Conservation (phyloP, 2,329 filamentous ascomycete genomes). For the Pseudogymnoascus sp. region DNA sequence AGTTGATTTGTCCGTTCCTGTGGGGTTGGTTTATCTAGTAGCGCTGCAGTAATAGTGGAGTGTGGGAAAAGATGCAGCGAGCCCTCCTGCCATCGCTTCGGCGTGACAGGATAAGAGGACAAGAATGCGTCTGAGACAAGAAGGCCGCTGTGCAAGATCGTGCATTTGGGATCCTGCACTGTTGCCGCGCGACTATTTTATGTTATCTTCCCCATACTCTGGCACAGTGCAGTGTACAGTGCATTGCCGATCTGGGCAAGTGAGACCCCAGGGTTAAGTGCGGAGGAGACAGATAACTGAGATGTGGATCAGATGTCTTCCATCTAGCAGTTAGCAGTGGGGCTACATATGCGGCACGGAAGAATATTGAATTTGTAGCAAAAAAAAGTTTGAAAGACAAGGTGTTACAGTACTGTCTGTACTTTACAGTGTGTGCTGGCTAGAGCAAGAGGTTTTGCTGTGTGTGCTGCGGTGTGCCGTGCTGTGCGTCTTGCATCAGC, state of each 20-base stretch:
- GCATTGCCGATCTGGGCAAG: background rate
- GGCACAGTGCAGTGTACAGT: background rate
- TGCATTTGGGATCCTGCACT: constrained; percentile 7
- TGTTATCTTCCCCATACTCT: background rate
- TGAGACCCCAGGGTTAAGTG: constrained; percentile 7
- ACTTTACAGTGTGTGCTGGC: too few species aligned
- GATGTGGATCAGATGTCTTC: background rate
- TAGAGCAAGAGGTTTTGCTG: too few species aligned
- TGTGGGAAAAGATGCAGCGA: background rate
- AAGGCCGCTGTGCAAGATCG: background rate
- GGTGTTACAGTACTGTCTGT: background rate
- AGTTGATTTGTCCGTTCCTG: background rate
- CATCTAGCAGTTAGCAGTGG: background rate
- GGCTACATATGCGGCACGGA: constrained; percentile 5
- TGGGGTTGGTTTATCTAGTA: background rate
- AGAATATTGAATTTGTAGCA: constrained; percentile 9
- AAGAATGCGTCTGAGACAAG: background rate
- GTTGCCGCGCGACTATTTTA: constrained; percentile 5
- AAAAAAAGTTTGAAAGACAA: constrained; percentile 3
- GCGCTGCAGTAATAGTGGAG: background rate
- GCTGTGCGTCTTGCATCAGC: background rate
- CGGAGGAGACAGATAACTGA: background rate
- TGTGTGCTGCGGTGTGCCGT: background rate
- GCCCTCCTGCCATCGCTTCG: background rate
- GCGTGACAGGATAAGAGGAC: background rate